Evolutionary conservation across 1,284 basidiomycete species (phyloP).

Genomic region (Cutaneotrichosporon arboriforme): DNA sequence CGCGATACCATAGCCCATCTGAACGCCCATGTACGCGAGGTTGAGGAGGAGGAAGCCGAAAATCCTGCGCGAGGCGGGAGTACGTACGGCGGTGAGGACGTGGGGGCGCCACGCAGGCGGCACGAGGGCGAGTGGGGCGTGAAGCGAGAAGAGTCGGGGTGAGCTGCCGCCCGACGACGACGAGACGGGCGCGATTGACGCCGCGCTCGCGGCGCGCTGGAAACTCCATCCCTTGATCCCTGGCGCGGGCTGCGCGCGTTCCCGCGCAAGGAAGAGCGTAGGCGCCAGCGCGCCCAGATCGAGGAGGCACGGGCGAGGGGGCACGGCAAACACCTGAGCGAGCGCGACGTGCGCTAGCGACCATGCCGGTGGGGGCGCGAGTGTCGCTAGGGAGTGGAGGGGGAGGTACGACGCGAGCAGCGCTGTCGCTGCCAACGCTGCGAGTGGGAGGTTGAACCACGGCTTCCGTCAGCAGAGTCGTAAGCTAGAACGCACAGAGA

Average conservation of each 20-base stretch:
- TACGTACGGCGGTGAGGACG: slow-evolving; percentile 80
- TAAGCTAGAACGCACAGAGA: background rate
- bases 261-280: slow-evolving; percentile 1
- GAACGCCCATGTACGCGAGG: slow-evolving; percentile 90
- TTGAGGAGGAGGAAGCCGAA: slow-evolving; percentile 96
- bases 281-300: slow-evolving; percentile 26
- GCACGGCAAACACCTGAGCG: slow-evolving; percentile 37
- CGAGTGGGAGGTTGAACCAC: background rate
- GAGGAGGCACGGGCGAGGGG: slow-evolving; percentile 22
- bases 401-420: slow-evolving; percentile 24
- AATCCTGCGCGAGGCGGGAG: slow-evolving; percentile 87
- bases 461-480: background rate
- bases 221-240: background rate
- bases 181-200: background rate
- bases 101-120: slow-evolving; percentile 56
- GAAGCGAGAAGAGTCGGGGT: background rate
- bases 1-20: slow-evolving; percentile 94
- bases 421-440: background rate
- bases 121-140: slow-evolving; percentile 14
- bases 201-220: background rate
- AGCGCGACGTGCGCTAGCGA: slow-evolving; percentile 16
- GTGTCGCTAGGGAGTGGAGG: slow-evolving; percentile 8
- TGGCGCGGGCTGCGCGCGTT: background rate
- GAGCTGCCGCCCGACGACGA: background rate
- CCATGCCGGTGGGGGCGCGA: slow-evolving; percentile 7